These are phyloP conservation scores for Pichia norvegensis DNA, from an alignment of 1,139 yeast genomes.

Conservation along the genomic window DNA sequence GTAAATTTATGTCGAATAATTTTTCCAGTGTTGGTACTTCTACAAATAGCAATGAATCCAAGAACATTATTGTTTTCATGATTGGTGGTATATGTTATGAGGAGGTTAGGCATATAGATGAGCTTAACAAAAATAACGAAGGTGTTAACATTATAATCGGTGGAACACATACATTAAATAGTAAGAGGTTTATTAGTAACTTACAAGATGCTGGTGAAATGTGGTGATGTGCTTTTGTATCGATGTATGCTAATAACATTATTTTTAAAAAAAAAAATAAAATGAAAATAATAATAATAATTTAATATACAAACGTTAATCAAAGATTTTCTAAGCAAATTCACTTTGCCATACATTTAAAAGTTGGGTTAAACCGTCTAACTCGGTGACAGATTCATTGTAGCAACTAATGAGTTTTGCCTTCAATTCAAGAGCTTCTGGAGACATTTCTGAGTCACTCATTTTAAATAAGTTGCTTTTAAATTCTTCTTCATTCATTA, in stretches of 20 bases:
- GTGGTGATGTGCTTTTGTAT: not conserved
- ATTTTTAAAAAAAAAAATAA: too few relatives aligned
- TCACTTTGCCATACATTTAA: slow-evolving; percentile 72
- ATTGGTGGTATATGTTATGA: slow-evolving; percentile 92
- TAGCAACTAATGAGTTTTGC: slow-evolving; percentile 39
- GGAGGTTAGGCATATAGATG: slow-evolving; percentile 77
- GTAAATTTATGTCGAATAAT: slow-evolving; percentile 26
- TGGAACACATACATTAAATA: slow-evolving; percentile 62
- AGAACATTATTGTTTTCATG: slow-evolving; percentile 72
- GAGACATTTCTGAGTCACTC: slow-evolving; percentile 23
- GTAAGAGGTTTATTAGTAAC: slow-evolving; percentile 45
- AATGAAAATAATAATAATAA: too few relatives aligned
- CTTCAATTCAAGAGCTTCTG: slow-evolving; percentile 20
- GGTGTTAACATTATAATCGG: slow-evolving; percentile 62
- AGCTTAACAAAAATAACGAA: slow-evolving; percentile 45
- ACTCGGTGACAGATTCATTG: slow-evolving; percentile 50
- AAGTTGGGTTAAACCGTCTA: slow-evolving; percentile 65
- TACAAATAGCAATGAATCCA: slow-evolving; percentile 33
- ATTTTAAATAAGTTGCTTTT: slow-evolving; percentile 31
- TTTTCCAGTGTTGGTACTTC: slow-evolving; percentile 4
- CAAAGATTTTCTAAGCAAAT: slow-evolving; percentile 36
- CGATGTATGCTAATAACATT: too few relatives aligned
- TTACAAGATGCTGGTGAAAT: slow-evolving; percentile 8
- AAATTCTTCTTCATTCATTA: slow-evolving; percentile 58
- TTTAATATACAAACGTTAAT: not conserved